phyloP scores from a whole-genome alignment of 805 yeast species.

The Barnettozyma vustinii region DNA sequence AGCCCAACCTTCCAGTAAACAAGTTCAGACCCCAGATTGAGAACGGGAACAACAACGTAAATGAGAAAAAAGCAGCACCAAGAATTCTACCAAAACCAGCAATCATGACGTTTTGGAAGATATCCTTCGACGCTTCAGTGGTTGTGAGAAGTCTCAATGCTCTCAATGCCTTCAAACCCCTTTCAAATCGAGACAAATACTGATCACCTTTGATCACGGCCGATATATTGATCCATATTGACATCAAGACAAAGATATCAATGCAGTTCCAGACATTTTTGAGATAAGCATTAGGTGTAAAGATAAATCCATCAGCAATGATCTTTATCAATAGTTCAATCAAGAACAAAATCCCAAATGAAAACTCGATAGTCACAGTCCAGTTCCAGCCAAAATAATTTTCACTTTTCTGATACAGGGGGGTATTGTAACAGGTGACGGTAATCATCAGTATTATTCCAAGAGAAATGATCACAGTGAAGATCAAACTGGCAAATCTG shows the following conservation, averaged over 20 bases:
- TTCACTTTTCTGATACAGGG: constrained; percentile 50
- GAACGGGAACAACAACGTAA: constrained; percentile 77
- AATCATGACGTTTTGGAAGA: constrained; percentile 75
- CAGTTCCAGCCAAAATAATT: constrained; percentile 43
- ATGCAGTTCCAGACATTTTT: constrained; percentile 80
- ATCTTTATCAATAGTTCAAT: constrained; percentile 70
- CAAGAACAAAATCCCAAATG: constrained; percentile 57
- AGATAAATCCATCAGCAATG: constrained; percentile 78
- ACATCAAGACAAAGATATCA: constrained; percentile 68
- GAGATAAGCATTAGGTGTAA: constrained; percentile 80
- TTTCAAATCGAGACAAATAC: constrained; percentile 56
- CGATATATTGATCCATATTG: constrained; percentile 74
- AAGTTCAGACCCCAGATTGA: constrained; percentile 87
- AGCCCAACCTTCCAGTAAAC: constrained; percentile 66
- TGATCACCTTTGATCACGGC: constrained; percentile 50
- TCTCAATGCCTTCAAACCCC: constrained; percentile 82
- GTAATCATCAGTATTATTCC: constrained; percentile 67
- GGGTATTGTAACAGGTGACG: constrained; percentile 76
- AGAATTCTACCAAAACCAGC: constrained; percentile 73
- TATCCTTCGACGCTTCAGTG: constrained; percentile 66
- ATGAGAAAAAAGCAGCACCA: constrained; percentile 61
- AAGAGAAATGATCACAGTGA: constrained; percentile 49
- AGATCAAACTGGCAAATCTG: constrained; percentile 42
- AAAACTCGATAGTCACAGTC: constrained; percentile 54
- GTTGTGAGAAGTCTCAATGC: constrained; percentile 79